Conservation (phyloP, 108 stramenopile species). For the Skeletonema tropicum region DNA sequence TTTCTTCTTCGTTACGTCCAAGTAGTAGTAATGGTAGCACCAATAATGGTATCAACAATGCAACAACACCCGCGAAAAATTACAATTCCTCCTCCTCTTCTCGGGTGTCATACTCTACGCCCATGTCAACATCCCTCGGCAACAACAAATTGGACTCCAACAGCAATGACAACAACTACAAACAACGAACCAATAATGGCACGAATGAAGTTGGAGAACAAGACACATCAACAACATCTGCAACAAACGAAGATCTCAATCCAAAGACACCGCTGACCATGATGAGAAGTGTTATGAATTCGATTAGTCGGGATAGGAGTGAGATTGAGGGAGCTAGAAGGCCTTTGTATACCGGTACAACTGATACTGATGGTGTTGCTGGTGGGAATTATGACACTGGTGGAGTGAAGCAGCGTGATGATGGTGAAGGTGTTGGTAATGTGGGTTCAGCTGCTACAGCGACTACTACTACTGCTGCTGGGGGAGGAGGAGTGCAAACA, state of each 20-base stretch:
- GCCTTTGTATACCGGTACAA: not conserved
- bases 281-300: conserved; percentile 32
- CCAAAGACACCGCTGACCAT: conserved; percentile 44
- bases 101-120: not conserved
- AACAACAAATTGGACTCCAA: not conserved
- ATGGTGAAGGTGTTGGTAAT: not conserved
- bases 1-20: no score
- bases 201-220: not conserved
- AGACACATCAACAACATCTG: not conserved
- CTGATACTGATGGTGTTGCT: not conserved
- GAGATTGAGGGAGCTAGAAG: conserved; percentile 29
- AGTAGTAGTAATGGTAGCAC: not conserved
- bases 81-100: not conserved
- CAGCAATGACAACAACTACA: not conserved
- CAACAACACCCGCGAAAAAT: not conserved
- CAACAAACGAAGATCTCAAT: not conserved
- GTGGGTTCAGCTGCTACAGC: conserved; percentile 5
- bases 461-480: not conserved
- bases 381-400: not conserved
- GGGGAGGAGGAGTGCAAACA: not conserved
- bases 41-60: no score
- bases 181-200: not conserved
- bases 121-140: conserved; percentile 2
- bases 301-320: conserved; percentile 32
- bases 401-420: conserved; percentile 2